Evolutionary conservation across 306 rosid genomes (phyloP), one percentile per base, ranked within the genome.

Genomic region (Pterocarpus macrocarpus): DNA sequence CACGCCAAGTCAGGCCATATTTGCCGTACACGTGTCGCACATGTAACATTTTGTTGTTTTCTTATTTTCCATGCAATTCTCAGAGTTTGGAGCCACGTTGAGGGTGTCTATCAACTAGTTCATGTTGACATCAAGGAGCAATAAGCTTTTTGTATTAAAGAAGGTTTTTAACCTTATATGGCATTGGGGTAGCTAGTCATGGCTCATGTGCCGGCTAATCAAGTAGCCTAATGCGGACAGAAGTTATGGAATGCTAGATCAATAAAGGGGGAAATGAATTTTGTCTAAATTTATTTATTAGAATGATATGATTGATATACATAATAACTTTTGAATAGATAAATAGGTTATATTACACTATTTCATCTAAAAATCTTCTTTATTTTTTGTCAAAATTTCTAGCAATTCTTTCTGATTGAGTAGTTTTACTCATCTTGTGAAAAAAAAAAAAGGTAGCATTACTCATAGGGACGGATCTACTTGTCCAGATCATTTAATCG

Each of bases 21-120:
- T 9, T 41, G 76, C 77, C 85, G 87, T 85, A 77, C 94, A 93
- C 94, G 94, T 78, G 91, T 87, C 39, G 12, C 35, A 55, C 74
- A 44, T 71, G 76, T 72, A 52, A 7, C 57, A 1, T 39, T n/a
- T 1, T 11, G 1, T 49, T 11, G 0, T 16, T 4, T 49, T 5
- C 9, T 15, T 1, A 11, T 30, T 59, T 69, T 36, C 30, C 63
- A 66, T 81, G 69, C 30, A 71, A 36, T 30, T 52, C 14, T 67
- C 47, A 68, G 5, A n/a, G 5, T 69, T 78, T 66, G 70, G 84
- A 81, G 52, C 59, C 3, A 15, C 44, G 45, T 78, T 34, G 47
- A 47, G 53, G 43, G 79, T 50, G 62, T 56, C 43, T 36, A 52
- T 63, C 84, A 79, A 83, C 28, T 22, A 38, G 79, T 16, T 58